A percentile compares a stretch with the other conserved stretches of the same genome.
These are phyloP conservation scores for Dendrobium officinale DNA, from an alignment of 106 monocot species.

Conservation along the genomic window DNA sequence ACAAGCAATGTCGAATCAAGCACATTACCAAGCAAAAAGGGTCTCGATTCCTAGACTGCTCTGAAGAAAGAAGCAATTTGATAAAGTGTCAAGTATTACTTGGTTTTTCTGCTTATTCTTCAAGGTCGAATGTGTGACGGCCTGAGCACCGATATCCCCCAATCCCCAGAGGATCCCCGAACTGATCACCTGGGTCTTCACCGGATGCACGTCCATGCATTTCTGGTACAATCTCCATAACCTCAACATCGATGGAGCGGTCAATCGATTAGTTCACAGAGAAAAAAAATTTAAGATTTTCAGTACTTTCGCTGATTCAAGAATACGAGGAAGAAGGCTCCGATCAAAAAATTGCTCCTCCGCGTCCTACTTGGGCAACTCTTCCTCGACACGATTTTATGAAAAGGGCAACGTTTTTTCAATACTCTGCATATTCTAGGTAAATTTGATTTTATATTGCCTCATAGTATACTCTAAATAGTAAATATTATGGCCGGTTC, in stretches of 20 bases:
- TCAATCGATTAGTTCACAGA: not conserved
- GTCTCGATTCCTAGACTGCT: not conserved
- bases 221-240: constrained; percentile 92
- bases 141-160: constrained; percentile 90
- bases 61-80: not conserved
- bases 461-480: no score
- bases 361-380: not conserved
- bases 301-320: not conserved
- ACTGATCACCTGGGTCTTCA: constrained; percentile 93
- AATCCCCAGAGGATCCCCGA: constrained; percentile 87
- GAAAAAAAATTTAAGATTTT: not conserved
- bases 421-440: no score
- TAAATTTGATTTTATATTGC: no score
- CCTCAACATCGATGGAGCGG: constrained; percentile 30
- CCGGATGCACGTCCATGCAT: constrained; percentile 67
- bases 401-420: not conserved
- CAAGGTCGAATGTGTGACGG: constrained; percentile 50
- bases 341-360: not conserved
- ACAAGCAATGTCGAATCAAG: not conserved
- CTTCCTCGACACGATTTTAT: not conserved
- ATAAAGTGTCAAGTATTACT: constrained; percentile 6
- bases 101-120: constrained; percentile 5
- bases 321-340: not conserved
- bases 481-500: no score
- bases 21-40: not conserved